A percentile compares a stretch with the other conserved stretches of the same genome.
These are phyloP conservation scores for Cantharellus cinnabarinus DNA, from an alignment of 768 basidiomycete species.

Conservation along the genomic window DNA sequence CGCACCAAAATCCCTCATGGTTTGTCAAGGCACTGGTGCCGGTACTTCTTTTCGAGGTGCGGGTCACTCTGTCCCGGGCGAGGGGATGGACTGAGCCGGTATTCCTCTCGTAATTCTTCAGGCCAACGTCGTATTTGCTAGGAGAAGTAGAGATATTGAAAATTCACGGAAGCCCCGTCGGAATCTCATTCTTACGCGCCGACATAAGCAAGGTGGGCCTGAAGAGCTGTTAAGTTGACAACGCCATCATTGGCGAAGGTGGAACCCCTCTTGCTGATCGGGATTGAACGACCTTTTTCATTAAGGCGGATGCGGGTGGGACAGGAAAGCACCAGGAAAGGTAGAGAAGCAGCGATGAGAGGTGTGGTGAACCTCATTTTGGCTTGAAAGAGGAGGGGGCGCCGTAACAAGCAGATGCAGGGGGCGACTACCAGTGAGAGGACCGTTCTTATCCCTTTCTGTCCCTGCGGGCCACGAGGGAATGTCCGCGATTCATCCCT, in stretches of 20 bases:
- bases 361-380: too few relatives aligned
- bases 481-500: too few relatives aligned
- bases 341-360: too few relatives aligned
- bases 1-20: background rate
- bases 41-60: background rate
- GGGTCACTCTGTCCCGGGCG: too few relatives aligned
- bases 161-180: background rate
- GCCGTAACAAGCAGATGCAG: too few relatives aligned
- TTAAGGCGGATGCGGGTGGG: background rate
- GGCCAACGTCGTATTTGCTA: background rate
- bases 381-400: too few relatives aligned
- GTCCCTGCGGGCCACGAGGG: too few relatives aligned
- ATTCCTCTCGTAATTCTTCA: background rate
- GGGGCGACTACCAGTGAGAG: too few relatives aligned
- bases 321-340: too few relatives aligned
- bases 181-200: background rate
- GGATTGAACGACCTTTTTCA: background rate
- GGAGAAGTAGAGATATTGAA: background rate
- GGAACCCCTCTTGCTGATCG: background rate
- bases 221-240: too few relatives aligned
- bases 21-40: background rate
- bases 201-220: background rate
- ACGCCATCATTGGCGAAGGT: background rate
- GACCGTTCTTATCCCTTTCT: too few relatives aligned
- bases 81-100: background rate